Evolutionary conservation across 2,329 filamentous ascomycete genomes (phyloP).

Genomic region (Rhynchosporium secalis): DNA sequence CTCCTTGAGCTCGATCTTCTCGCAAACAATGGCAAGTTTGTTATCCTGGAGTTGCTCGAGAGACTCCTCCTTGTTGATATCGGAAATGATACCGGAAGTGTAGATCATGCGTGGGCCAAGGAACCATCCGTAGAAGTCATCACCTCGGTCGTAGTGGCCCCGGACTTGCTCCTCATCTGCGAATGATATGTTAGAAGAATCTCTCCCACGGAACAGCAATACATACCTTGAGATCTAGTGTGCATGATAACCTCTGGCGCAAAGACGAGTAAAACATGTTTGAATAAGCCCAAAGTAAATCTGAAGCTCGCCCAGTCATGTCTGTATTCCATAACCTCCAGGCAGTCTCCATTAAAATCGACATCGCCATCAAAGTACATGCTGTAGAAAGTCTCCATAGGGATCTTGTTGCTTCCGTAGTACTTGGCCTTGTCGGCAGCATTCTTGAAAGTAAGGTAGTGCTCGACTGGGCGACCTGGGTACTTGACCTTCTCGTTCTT

Average conservation of each 20-base stretch:
- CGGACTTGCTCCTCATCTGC: slow-evolving; percentile 95
- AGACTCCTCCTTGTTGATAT: slow-evolving; percentile 82
- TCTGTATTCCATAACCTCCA: slow-evolving; percentile 88
- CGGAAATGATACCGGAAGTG: slow-evolving; percentile 90
- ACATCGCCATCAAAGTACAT: slow-evolving; percentile 97
- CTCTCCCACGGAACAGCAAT: background rate
- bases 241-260: slow-evolving; percentile 91
- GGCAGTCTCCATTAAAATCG: slow-evolving; percentile 89
- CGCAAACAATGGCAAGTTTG: slow-evolving; percentile 91
- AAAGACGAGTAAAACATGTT: slow-evolving; percentile 84
- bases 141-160: slow-evolving; percentile 95
- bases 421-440: slow-evolving; percentile 63
- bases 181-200: slow-evolving; percentile 35
- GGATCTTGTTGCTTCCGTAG: slow-evolving; percentile 75
- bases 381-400: slow-evolving; percentile 92
- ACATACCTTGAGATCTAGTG: slow-evolving; percentile 78
- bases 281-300: slow-evolving; percentile 83
- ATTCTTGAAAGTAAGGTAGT: slow-evolving; percentile 82
- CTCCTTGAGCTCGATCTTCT: slow-evolving; percentile 84
- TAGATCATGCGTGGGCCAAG: slow-evolving; percentile 98
- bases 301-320: slow-evolving; percentile 97
- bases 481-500: slow-evolving; percentile 89
- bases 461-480: slow-evolving; percentile 83
- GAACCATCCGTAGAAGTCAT: slow-evolving; percentile 99
- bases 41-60: slow-evolving; percentile 97